phyloP scores from a whole-genome alignment of 2,329 filamentous ascomycete genomes.

The Xylogone sp. region DNA sequence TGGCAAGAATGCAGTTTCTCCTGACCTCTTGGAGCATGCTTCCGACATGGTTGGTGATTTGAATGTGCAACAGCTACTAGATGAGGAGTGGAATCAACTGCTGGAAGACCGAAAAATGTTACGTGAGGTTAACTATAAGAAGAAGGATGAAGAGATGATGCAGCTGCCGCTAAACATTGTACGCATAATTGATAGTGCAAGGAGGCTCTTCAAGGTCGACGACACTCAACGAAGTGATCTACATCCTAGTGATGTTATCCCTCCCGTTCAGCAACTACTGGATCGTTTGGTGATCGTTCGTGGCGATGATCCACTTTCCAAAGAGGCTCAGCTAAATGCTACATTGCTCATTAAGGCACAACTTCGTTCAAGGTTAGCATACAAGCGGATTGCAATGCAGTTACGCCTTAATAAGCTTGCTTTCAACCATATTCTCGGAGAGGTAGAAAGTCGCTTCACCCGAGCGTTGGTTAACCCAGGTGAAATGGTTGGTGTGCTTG shows the following conservation, averaged over 20 bases:
- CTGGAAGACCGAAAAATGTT: slow-evolving; percentile 70
- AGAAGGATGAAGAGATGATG: slow-evolving; percentile 79
- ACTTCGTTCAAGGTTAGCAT: slow-evolving; percentile 82
- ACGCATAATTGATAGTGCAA: slow-evolving; percentile 86
- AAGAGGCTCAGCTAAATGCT: slow-evolving; percentile 82
- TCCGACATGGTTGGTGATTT: slow-evolving; percentile 83
- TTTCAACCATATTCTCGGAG: slow-evolving; percentile 87
- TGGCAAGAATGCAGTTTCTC: slow-evolving; percentile 46
- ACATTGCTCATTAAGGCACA: slow-evolving; percentile 91
- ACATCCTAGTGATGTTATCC: slow-evolving; percentile 82
- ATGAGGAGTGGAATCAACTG: slow-evolving; percentile 82
- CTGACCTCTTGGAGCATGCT: slow-evolving; percentile 81
- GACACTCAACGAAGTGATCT: slow-evolving; percentile 83
- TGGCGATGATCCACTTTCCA: slow-evolving; percentile 75
- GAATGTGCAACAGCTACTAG: slow-evolving; percentile 80
- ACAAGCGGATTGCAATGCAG: slow-evolving; percentile 85
- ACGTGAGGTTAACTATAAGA: slow-evolving; percentile 60
- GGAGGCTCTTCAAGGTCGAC: slow-evolving; percentile 86
- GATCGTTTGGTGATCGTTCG: slow-evolving; percentile 80
- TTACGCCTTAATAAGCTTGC: slow-evolving; percentile 86
- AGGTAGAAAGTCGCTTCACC: slow-evolving; percentile 84
- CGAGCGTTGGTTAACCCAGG: slow-evolving; percentile 84
- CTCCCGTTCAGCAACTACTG: slow-evolving; percentile 70
- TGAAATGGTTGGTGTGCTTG: slow-evolving; percentile 98
- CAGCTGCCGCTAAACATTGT: slow-evolving; percentile 89